Base-by-base conservation (phyloP, 1,139 yeast species). In the Geotrichum siamense region DNA sequence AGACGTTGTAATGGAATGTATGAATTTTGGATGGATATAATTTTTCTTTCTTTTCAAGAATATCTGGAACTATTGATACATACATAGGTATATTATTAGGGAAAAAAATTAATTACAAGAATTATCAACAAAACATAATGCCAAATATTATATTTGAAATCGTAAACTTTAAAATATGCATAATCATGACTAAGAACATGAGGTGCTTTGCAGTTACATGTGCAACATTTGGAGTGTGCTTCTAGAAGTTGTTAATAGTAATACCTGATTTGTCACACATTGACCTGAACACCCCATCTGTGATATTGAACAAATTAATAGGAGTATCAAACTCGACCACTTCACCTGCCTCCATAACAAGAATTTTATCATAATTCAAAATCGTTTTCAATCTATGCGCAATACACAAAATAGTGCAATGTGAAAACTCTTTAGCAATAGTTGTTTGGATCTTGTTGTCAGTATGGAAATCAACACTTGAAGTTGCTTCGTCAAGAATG, bases 401-500 rank as follows among this genome's bases (percentile, higher is more conserved):
- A 63, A 83, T 81, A 57, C 89, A 81, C 55, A 83, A 64, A 44
- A 82, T 78, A 0, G 93, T 82, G 60, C 89, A 79, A 39, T 75
- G 62, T 6, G 65, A 57, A 57, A 83, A 82, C 58, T 81, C 87
- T 10, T 64, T 65, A 8, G 70, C 67, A 50, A 82, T 80, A 22
- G 85, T 78, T 4, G 65, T 55, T 62, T 83, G 94, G 53, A 84
- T 80, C 58, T 74, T 75, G 38, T 75, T 69, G 61, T 83, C 93
- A 0, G 93, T 82, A 52, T 78, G 84, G 57, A 79, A 80, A 59
- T 83, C 94, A 34, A 83, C 91, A 8, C 83, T 77, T 0, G 93
- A 82, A 0, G 94, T 83, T 13, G 94, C 93, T 61, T 83, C 94
- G 59, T 83, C 94, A 48, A 83, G 63, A 49, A 83, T 78, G 52